phyloP scores from a whole-genome alignment of 352 stramenopile genomes.

The Phytophthora hybrid region DNA sequence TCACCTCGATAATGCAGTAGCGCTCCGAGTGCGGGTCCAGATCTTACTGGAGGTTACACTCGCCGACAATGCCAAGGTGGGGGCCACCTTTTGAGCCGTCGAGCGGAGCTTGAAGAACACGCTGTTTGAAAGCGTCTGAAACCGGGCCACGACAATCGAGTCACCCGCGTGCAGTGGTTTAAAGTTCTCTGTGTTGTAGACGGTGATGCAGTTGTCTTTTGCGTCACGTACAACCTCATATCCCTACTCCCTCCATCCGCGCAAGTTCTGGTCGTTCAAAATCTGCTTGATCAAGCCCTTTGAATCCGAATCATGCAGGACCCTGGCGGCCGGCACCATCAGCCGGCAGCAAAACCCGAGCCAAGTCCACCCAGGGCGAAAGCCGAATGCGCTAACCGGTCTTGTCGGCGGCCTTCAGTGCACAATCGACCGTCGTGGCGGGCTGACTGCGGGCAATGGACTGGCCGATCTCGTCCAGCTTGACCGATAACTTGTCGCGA shows the following conservation, averaged over 20 bases:
- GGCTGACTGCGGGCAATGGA: conserved; percentile 95
- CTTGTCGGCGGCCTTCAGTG: conserved; percentile 92
- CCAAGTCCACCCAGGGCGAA: conserved; percentile 98
- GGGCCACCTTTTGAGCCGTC: conserved; percentile 96
- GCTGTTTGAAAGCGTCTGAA: conserved; percentile 96
- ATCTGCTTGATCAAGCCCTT: conserved; percentile 96
- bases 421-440: conserved; percentile 92
- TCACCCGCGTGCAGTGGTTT: conserved; percentile 98
- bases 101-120: conserved; percentile 99
- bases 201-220: conserved; percentile 97
- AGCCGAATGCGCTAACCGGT: conserved; percentile 98
- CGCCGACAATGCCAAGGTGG: conserved; percentile 97
- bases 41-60: conserved; percentile 99
- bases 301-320: conserved; percentile 62
- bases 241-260: conserved; percentile 99
- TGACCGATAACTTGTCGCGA: conserved; percentile 96
- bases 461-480: conserved; percentile 97
- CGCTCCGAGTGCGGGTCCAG: conserved; percentile 94
- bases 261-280: conserved; percentile 97
- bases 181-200: conserved; percentile 99
- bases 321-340: conserved; percentile 67
- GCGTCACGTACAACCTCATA: conserved; percentile 98
- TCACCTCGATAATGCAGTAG: conserved; percentile 99
- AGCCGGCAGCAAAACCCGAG: conserved; percentile 93
- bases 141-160: conserved; percentile 97